Evolutionary conservation across 768 basidiomycete genomes (phyloP).

Genomic region (Galerina marginata): DNA sequence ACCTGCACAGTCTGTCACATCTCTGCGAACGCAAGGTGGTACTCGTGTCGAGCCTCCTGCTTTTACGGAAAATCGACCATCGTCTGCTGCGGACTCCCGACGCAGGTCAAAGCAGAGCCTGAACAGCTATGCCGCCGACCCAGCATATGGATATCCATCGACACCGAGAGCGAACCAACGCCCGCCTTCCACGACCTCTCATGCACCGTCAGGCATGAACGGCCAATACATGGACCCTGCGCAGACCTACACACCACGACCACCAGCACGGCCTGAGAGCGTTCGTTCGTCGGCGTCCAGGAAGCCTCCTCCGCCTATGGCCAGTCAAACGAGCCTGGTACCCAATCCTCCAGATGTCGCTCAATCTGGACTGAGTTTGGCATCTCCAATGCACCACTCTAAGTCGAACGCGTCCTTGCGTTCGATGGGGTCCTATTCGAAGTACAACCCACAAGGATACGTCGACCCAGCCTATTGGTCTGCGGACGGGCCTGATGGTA

Average conservation of each 20-base stretch:
- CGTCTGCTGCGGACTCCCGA: slow-evolving; percentile 16
- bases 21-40: slow-evolving; percentile 11
- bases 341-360: slow-evolving; percentile 12
- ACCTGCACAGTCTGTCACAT: slow-evolving; percentile 18
- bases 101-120: slow-evolving; percentile 17
- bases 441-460: slow-evolving; percentile 35
- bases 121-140: slow-evolving; percentile 11
- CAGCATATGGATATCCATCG: slow-evolving; percentile 1
- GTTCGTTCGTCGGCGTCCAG: slow-evolving; percentile 18
- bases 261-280: slow-evolving; percentile 17
- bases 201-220: slow-evolving; percentile 1
- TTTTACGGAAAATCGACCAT: slow-evolving; percentile 1
- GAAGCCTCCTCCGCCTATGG: slow-evolving; percentile 3
- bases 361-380: slow-evolving; percentile 16
- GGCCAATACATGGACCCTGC: not conserved
- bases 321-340: slow-evolving; percentile 20
- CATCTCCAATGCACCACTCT: slow-evolving; percentile 26
- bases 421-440: slow-evolving; percentile 32
- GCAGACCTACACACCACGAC: not conserved
- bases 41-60: slow-evolving; percentile 10
- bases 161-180: slow-evolving; percentile 1
- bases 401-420: slow-evolving; percentile 37
- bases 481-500: slow-evolving; percentile 16
- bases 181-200: slow-evolving; percentile 2
- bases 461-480: slow-evolving; percentile 39